A percentile compares a stretch with the other conserved stretches of the same genome.
phyloP scores from a whole-genome alignment of 2,329 filamentous ascomycete species.

The Corniculantispora saksenae region DNA sequence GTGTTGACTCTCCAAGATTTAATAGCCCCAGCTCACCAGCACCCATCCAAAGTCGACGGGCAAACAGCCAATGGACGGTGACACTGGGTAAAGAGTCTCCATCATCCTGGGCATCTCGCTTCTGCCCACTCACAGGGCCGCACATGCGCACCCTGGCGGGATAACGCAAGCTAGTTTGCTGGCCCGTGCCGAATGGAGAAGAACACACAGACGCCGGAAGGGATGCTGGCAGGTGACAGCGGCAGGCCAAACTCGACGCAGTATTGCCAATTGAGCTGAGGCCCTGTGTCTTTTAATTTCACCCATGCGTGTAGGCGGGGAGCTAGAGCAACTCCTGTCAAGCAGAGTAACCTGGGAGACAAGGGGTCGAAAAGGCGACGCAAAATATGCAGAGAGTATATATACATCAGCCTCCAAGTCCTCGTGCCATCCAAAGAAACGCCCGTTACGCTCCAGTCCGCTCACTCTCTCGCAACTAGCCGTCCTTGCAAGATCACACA shows the following conservation, averaged over 20 bases:
- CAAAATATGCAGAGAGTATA: not conserved
- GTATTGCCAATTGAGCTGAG: not conserved
- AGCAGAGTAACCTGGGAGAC: not conserved
- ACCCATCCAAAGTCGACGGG: not conserved
- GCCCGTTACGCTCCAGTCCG: not conserved
- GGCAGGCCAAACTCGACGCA: not conserved
- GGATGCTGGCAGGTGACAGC: not conserved
- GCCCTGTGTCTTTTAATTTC: not conserved
- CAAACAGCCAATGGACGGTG: no score
- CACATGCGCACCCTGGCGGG: not conserved
- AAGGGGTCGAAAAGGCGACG: not conserved
- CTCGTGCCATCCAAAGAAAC: not conserved
- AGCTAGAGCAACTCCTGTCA: not conserved
- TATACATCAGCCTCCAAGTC: not conserved
- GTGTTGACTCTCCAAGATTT: not conserved
- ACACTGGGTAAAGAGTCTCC: no score
- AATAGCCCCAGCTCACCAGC: not conserved
- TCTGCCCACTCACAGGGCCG: not conserved
- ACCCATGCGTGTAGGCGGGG: not conserved
- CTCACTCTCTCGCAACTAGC: not conserved
- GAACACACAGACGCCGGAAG: not conserved
- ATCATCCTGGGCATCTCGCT: no score
- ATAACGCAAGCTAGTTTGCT: not conserved
- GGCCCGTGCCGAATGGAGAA: not conserved
- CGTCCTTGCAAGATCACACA: slow-evolving; percentile 3